Conservation (phyloP, 768 basidiomycete species). For the Gloeopeniophorella convolvens region DNA sequence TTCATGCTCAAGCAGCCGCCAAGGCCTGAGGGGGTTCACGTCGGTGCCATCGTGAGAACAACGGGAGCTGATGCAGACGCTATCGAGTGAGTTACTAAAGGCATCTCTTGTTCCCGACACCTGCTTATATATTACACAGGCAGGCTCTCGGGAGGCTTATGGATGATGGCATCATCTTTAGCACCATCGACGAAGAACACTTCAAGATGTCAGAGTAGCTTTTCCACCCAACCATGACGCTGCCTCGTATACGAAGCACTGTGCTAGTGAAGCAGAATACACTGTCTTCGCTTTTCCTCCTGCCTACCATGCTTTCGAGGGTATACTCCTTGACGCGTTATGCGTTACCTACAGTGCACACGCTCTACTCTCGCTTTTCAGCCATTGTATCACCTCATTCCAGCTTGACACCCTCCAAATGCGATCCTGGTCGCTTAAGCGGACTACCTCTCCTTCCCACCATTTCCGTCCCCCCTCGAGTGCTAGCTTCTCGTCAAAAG, state of each 20-base stretch:
- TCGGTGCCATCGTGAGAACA: slow-evolving; percentile 62
- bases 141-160: slow-evolving; percentile 70
- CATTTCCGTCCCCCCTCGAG: slow-evolving; percentile 15
- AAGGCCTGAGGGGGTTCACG: slow-evolving; percentile 63
- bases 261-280: too few species aligned
- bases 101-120: slow-evolving; percentile 3
- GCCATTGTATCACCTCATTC: slow-evolving; percentile 7
- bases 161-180: slow-evolving; percentile 74
- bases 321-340: neutral
- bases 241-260: too few species aligned
- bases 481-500: slow-evolving; percentile 14
- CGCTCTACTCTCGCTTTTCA: neutral
- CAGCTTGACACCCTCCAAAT: slow-evolving; percentile 14
- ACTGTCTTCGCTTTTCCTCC: too few species aligned
- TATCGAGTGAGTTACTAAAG: slow-evolving; percentile 38
- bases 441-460: slow-evolving; percentile 15
- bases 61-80: slow-evolving; percentile 51
- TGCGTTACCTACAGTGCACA: neutral
- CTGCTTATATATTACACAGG: slow-evolving; percentile 31
- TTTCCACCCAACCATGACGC: too few species aligned
- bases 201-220: slow-evolving; percentile 43
- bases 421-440: slow-evolving; percentile 5
- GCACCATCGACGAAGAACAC: slow-evolving; percentile 78
- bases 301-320: neutral
- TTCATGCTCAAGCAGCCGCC: slow-evolving; percentile 47